These are phyloP conservation scores for Dunaliella primolecta DNA, from an alignment of 139 green algal species.

Conservation along the genomic window DNA sequence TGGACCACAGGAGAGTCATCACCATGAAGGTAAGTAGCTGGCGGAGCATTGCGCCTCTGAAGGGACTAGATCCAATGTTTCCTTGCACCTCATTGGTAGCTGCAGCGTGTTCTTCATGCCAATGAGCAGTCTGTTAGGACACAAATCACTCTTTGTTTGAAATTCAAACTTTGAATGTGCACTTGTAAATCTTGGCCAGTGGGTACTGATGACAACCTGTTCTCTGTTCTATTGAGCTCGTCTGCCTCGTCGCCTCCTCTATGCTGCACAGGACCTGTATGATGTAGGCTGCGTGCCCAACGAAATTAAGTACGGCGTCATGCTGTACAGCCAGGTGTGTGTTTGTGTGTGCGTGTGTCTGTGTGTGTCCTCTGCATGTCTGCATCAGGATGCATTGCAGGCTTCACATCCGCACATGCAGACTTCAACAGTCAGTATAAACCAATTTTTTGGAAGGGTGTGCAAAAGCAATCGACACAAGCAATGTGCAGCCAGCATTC, in stretches of 20 bases:
- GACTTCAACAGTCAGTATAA: neutral
- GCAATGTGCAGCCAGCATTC: neutral
- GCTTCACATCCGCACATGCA: neutral
- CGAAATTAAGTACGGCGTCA: slow-evolving; percentile 75
- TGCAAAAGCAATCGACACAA: neutral
- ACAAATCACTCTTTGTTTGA: too few species aligned
- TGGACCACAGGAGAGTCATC: slow-evolving; percentile 68
- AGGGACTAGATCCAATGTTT: too few species aligned
- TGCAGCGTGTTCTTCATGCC: too few species aligned
- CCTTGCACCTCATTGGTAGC: too few species aligned
- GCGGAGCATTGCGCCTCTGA: too few species aligned
- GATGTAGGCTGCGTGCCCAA: slow-evolving; percentile 62
- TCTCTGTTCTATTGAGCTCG: too few species aligned
- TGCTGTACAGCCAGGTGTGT: slow-evolving; percentile 75
- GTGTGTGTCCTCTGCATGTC: neutral
- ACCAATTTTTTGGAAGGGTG: neutral
- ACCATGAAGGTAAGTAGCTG: slow-evolving; percentile 91
- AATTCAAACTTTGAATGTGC: too few species aligned
- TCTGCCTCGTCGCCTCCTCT: too few species aligned
- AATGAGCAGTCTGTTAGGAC: too few species aligned
- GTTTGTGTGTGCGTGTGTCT: too few species aligned
- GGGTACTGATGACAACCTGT: too few species aligned
- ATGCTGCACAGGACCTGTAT: slow-evolving; percentile 54
- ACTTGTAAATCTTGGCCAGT: too few species aligned
- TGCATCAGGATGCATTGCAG: neutral